Evolutionary conservation across 306 rosid species (phyloP).

Genomic region (Casuarina cunninghamiana): DNA sequence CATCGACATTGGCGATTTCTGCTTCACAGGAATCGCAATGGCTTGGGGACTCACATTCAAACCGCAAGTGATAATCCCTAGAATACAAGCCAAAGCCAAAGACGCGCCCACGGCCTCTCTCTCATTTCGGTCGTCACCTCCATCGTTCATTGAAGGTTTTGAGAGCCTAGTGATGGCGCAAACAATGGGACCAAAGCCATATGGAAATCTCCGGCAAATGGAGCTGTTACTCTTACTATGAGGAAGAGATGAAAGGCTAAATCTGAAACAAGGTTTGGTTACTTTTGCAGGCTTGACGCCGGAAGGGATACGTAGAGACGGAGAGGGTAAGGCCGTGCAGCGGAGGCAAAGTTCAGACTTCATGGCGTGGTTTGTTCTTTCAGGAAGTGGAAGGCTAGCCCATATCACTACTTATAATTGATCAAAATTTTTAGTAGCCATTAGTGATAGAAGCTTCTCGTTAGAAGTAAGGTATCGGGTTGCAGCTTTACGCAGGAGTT

Average conservation of each 20-base stretch:
- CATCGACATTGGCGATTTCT: too few species aligned
- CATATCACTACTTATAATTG: neutral
- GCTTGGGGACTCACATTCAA: neutral
- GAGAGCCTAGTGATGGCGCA: neutral
- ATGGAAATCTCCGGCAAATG: too few species aligned
- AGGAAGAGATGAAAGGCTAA: conserved; percentile 8
- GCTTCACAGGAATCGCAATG: neutral
- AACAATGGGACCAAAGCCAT: neutral
- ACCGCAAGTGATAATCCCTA: conserved; percentile 21
- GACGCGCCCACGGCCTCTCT: conserved; percentile 10
- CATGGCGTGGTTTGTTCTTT: neutral
- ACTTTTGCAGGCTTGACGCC: neutral
- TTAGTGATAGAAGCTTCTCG: neutral
- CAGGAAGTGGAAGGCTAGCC: neutral
- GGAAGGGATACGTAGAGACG: neutral
- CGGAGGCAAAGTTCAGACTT: conserved; percentile 15
- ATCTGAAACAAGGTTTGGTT: neutral
- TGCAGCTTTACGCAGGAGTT: neutral
- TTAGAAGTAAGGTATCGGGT: conserved; percentile 10
- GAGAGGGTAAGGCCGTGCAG: neutral
- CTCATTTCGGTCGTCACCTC: neutral
- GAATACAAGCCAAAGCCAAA: conserved; percentile 25
- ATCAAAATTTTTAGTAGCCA: neutral
- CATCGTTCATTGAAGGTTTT: neutral
- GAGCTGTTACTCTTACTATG: neutral